Conservation (phyloP, 495 filamentous ascomycete genomes). For the Penicillium daleae region DNA sequence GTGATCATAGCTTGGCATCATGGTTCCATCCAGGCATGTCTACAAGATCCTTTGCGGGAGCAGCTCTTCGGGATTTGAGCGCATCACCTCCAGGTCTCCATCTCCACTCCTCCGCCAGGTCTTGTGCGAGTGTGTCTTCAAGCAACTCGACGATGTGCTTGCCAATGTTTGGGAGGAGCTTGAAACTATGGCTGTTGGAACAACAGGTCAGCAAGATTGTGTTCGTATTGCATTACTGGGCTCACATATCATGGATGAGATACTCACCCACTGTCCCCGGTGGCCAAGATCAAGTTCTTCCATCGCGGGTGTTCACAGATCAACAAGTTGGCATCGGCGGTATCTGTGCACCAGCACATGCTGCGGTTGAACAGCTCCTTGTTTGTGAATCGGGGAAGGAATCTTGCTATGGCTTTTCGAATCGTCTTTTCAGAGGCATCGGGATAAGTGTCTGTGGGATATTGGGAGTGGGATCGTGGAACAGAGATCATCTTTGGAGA, state of each 20-base stretch:
- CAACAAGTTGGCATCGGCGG: conserved; percentile 47
- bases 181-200: conserved; percentile 18
- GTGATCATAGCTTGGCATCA: conserved; percentile 21
- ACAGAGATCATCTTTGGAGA: conserved; percentile 24
- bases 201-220: not conserved
- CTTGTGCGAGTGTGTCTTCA: conserved; percentile 16
- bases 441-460: conserved; percentile 38
- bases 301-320: conserved; percentile 43
- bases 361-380: conserved; percentile 46
- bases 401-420: conserved; percentile 44
- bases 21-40: conserved; percentile 28
- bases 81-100: conserved; percentile 30
- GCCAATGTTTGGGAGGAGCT: conserved; percentile 27
- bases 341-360: conserved; percentile 58
- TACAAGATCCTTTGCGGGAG: conserved; percentile 25
- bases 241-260: too few species aligned
- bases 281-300: conserved; percentile 28
- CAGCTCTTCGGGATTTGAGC: conserved; percentile 21
- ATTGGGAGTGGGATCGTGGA: conserved; percentile 26
- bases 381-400: conserved; percentile 47
- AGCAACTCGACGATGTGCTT: conserved; percentile 27
- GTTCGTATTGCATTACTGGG: not conserved
- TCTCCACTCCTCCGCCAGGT: conserved; percentile 22
- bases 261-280: conserved; percentile 28
- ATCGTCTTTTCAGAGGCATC: conserved; percentile 43